A percentile compares a stretch with the other conserved stretches of the same genome.
These are phyloP conservation scores for Ogataea nonfermentans DNA, from an alignment of 805 yeast genomes.

Conservation along the genomic window DNA sequence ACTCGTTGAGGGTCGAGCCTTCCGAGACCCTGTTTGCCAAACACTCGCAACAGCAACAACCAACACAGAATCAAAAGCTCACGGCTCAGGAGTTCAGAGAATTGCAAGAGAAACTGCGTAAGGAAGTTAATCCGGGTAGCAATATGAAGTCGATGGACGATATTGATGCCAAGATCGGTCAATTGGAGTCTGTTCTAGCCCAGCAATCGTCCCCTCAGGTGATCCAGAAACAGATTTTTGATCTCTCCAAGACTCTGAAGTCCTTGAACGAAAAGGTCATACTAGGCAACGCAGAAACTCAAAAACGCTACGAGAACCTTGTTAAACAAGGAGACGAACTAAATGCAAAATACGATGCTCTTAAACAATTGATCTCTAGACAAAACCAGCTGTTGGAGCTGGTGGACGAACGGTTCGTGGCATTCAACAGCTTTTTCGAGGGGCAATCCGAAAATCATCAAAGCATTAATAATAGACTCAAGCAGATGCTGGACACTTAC, in stretches of 20 bases:
- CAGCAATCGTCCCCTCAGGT: conserved; percentile 12
- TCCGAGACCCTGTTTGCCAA: conserved; percentile 29
- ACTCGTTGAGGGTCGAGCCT: conserved; percentile 23
- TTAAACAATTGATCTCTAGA: conserved; percentile 9
- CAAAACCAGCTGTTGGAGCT: conserved; percentile 20
- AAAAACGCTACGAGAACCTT: conserved; percentile 8
- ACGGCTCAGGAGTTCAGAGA: conserved; percentile 16
- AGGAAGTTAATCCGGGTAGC: not conserved
- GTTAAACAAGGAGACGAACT: conserved; percentile 13
- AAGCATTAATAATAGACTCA: conserved; percentile 17
- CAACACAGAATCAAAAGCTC: not conserved
- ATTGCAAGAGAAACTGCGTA: conserved; percentile 15
- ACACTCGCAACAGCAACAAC: conserved; percentile 34
- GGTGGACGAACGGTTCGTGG: conserved; percentile 16
- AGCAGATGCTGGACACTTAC: conserved; percentile 16
- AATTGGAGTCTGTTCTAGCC: conserved; percentile 6
- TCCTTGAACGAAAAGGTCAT: conserved; percentile 12
- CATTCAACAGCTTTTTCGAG: conserved; percentile 17
- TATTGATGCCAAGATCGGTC: conserved; percentile 8
- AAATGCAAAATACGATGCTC: conserved; percentile 15
- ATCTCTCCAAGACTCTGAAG: conserved; percentile 20
- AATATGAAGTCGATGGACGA: conserved; percentile 2
- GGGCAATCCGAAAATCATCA: conserved; percentile 22
- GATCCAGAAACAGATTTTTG: conserved; percentile 24
- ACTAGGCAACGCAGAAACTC: conserved; percentile 4